Conservation (phyloP, 441 rosid genomes). For the Breynia disticha region DNA sequence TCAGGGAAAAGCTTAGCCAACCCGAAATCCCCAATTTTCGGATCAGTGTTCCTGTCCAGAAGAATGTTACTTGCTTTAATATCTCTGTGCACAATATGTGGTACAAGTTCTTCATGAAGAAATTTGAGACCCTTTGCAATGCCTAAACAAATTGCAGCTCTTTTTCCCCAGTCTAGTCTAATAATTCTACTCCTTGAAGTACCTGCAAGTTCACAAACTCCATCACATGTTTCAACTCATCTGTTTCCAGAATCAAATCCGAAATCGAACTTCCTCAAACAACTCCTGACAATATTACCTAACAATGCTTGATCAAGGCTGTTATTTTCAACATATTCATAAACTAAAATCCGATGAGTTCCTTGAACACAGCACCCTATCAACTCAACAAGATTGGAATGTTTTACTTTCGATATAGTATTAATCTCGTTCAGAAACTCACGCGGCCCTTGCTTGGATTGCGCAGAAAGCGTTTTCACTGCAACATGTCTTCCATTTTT, state of each 20-base stretch:
- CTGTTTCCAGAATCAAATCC: not conserved
- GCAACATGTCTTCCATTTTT: slow-evolving; percentile 59
- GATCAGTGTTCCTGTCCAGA: slow-evolving; percentile 59
- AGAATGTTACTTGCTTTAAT: slow-evolving; percentile 89
- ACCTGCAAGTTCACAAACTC: slow-evolving; percentile 29
- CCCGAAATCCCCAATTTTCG: slow-evolving; percentile 92
- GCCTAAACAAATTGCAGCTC: slow-evolving; percentile 76
- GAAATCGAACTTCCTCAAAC: slow-evolving; percentile 1
- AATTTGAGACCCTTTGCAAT: slow-evolving; percentile 70
- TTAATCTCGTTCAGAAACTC: slow-evolving; percentile 80
- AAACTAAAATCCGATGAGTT: slow-evolving; percentile 57
- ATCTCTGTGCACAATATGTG: slow-evolving; percentile 84
- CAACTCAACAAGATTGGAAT: slow-evolving; percentile 83
- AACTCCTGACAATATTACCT: slow-evolving; percentile 27
- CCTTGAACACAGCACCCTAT: slow-evolving; percentile 76
- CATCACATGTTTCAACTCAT: slow-evolving; percentile 8
- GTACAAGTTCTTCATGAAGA: slow-evolving; percentile 76
- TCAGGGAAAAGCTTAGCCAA: slow-evolving; percentile 93
- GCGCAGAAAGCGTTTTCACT: slow-evolving; percentile 70
- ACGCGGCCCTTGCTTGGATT: slow-evolving; percentile 73
- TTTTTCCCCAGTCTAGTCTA: slow-evolving; percentile 51
- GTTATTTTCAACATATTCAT: slow-evolving; percentile 70
- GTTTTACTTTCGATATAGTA: slow-evolving; percentile 59
- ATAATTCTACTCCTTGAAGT: slow-evolving; percentile 30
- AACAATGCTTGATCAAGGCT: slow-evolving; percentile 64